Base-by-base conservation (phyloP, 148 eudicot species). In the Dysphania ambrosioides region DNA sequence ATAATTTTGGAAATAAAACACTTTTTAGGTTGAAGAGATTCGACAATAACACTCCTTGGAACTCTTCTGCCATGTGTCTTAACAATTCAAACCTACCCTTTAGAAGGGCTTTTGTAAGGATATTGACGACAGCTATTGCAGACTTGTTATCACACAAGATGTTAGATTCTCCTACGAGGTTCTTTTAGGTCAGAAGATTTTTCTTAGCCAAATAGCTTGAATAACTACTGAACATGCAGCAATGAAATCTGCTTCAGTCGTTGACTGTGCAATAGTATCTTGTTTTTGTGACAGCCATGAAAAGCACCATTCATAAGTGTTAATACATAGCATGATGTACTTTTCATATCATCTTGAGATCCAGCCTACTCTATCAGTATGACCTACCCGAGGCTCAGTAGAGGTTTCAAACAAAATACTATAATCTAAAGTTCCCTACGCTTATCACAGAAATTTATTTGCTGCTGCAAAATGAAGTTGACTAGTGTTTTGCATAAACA, bases 281-380 rank as follows among this genome's bases (percentile, higher is more conserved):
- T 40, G 67, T 9, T 73, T 73, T 15, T 61, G 29, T 1, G 66
- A 72, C 2, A 56, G 34, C 66, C 75, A 72, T 72, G 75, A 72
- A 24, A 72, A 72, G 38, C 35, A 4, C 68, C 58, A 18, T 55
- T 60, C 3, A 40, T 58, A 15, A 42, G 41, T 42, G 68, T 35
- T 16, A 72, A 72, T 18, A 18, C 34, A 38, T 59, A 72, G 13
- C 75, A 66, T 6, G 36, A 35, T 3, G 75, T 72, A 18, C 53
- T 56, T 56, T 35, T 72, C 65, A 57, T 72, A 23, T 72, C 65
- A 23, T 72, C 74, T 6, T 31, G 8, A 10, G 75, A 72, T 38
- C 53, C 66, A 19, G 30, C 75, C 75, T 53, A 36, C 26, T 72
- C 66, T 72, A 10, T 68, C 72, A 41, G 72, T 38, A 41, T 68